Evolutionary conservation across 2,329 filamentous ascomycete species (phyloP).

Genomic region (Exophiala bonariae): DNA sequence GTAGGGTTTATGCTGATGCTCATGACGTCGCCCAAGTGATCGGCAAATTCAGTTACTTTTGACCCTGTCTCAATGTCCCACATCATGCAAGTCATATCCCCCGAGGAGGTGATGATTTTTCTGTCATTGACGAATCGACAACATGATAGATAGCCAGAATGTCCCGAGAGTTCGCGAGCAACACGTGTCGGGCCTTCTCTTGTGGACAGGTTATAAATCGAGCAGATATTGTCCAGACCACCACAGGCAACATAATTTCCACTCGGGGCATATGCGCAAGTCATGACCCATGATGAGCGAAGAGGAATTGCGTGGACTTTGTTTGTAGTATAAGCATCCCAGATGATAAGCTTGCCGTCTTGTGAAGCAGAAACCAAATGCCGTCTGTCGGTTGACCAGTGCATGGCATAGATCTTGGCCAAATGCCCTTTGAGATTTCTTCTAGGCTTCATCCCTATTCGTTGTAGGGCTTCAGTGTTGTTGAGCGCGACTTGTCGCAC

Average conservation of each 20-base stretch:
- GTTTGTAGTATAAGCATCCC: constrained; percentile 99
- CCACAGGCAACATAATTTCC: constrained; percentile 98
- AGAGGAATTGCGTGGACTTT: constrained; percentile 98
- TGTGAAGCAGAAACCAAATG: constrained; percentile 97
- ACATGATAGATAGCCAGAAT: constrained; percentile 96
- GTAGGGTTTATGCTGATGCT: constrained; percentile 99
- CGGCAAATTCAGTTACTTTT: constrained; percentile 96
- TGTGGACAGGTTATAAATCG: constrained; percentile 97
- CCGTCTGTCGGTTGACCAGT: constrained; percentile 98
- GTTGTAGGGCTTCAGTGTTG: constrained; percentile 87
- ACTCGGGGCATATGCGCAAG: constrained; percentile 96
- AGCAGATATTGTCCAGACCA: constrained; percentile 99
- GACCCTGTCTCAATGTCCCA: constrained; percentile 99
- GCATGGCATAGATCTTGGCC: constrained; percentile 99
- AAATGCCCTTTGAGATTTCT: constrained; percentile 96
- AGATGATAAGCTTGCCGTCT: constrained; percentile 99
- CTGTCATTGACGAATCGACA: constrained; percentile 99
- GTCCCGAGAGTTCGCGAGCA: constrained; percentile 90
- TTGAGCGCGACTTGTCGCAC: constrained; percentile 91
- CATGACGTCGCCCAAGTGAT: constrained; percentile 98
- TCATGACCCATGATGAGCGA: constrained; percentile 99
- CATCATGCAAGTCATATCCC: constrained; percentile 99
- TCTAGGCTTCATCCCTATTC: constrained; percentile 96
- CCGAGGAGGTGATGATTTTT: constrained; percentile 94
- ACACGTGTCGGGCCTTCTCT: constrained; percentile 96